phyloP scores from a whole-genome alignment of 176 grass and related monocot genomes.

The Musa itinerans region DNA sequence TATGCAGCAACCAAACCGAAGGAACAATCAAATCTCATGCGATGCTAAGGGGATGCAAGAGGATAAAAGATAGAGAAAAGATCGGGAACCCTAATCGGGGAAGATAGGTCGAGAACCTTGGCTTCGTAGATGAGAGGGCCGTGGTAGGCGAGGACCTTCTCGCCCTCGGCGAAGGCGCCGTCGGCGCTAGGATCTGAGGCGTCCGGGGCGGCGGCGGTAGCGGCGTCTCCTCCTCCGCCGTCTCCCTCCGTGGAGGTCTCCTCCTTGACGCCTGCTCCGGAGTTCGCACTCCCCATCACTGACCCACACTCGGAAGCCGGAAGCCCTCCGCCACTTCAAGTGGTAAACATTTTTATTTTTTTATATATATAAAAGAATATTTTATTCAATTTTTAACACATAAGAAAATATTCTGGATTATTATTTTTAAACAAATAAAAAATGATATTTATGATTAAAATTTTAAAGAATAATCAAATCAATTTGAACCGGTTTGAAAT shows the following conservation, averaged over 20 bases:
- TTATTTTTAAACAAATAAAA: too few relatives aligned
- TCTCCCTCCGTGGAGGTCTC: constrained; percentile 16
- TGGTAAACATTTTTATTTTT: background rate
- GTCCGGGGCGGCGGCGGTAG: constrained; percentile 3
- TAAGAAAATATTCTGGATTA: too few relatives aligned
- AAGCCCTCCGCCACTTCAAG: background rate
- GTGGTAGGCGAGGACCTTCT: constrained; percentile 89
- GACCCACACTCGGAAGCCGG: background rate
- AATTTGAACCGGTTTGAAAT: too few relatives aligned
- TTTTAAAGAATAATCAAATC: too few relatives aligned
- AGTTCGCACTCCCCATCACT: constrained; percentile 22
- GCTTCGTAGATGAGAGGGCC: constrained; percentile 93
- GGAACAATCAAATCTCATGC: background rate
- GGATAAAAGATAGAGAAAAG: background rate
- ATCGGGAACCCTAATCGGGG: background rate
- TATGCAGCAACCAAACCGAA: background rate
- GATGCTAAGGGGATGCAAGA: background rate
- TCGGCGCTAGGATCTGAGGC: background rate
- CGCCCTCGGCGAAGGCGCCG: constrained; percentile 54
- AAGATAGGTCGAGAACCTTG: constrained; percentile 40
- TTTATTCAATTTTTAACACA: too few relatives aligned
- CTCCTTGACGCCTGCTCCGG: constrained; percentile 16
- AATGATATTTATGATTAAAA: too few relatives aligned
- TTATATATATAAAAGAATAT: too few relatives aligned
- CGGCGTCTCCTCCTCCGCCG: constrained; percentile 11